Base-by-base conservation (phyloP, 2,329 filamentous ascomycete species). In the Ascosphaera apis region DNA sequence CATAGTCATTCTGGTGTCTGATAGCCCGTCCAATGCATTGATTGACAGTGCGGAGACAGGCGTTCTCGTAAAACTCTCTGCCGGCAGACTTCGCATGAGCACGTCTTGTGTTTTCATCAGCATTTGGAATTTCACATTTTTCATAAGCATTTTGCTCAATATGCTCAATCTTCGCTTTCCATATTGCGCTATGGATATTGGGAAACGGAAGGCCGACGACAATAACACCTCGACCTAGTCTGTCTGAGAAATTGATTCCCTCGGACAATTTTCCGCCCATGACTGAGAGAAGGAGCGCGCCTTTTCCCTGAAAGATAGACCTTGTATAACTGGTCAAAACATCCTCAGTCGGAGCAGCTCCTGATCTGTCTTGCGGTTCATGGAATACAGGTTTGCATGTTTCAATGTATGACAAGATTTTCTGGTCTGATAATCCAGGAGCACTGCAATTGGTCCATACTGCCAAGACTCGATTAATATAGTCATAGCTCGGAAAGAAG, bases 201-300 rank as follows among this genome's bases (percentile, higher is more conserved):
- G 88, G 83, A 45, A 91, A 98, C 0, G 88, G 88, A 3, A 98
- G 60, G 0, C 88, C 88, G 11, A 95, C 70, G n/a, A 95, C 77
- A 11, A 91, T 62, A 6, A 98, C 83, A 37, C 80, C 86, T 17
- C 88, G 74, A 1, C 88, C 88, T 0, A 98, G 70, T 2, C 67
- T 65, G 56, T 98, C 84, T 0, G 81, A 86, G 58, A 98, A 98
- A 56, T 98, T 98, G 59, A 98, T 98, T 43, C 88, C 88, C 56
- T 98, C 88, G 39, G 81, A 91, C 58, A 98, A 76, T 45, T 86
- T 91, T 11, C 88, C 88, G 37, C 86, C 86, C 2, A 98, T 76
- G 2, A 98, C 84, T 37, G 82, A 84, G 17, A 98, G 67, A 0
- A 98, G 66, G 0, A 95, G 58, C 0, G 79, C 86, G 0, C 84